A percentile compares a stretch with the other conserved stretches of the same genome.
phyloP scores from a whole-genome alignment of 192 early-diverging fungal genomes.

The Phlyctochytrium planicorne region DNA sequence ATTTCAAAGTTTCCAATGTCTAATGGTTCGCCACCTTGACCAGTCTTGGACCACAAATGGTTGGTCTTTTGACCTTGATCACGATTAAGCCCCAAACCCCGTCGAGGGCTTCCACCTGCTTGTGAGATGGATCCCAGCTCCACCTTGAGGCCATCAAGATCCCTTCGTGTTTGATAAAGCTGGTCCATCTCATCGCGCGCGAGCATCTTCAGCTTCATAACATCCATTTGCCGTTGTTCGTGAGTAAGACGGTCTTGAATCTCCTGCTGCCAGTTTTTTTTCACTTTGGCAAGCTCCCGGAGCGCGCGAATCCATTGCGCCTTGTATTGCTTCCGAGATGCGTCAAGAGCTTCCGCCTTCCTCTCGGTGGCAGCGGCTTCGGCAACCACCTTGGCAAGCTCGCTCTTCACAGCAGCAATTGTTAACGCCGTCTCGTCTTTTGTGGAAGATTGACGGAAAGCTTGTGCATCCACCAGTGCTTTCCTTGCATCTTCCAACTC shows the following conservation, averaged over 20 bases:
- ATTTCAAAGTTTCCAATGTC: too few relatives aligned
- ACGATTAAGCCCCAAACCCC: background rate
- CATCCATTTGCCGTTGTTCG: constrained; percentile 15
- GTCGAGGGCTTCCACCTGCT: background rate
- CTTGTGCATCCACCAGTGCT: constrained; percentile 20
- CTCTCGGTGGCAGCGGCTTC: constrained; percentile 15
- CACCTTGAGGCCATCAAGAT: constrained; percentile 4
- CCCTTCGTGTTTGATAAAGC: constrained; percentile 8
- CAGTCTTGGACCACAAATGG: background rate
- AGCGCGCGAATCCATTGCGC: constrained; percentile 32
- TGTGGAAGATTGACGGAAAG: constrained; percentile 6
- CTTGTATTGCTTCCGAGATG: constrained; percentile 42
- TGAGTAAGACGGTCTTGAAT: constrained; percentile 22
- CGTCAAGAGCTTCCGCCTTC: constrained; percentile 30
- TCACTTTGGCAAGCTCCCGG: constrained; percentile 24
- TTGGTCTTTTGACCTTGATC: background rate
- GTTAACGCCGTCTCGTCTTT: constrained; percentile 11
- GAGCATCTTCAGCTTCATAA: constrained; percentile 13
- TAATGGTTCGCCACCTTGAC: too few relatives aligned
- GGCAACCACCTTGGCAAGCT: constrained; percentile 16
- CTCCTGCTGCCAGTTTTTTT: constrained; percentile 17
- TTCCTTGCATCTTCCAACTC: constrained; percentile 19
- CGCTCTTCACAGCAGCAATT: constrained; percentile 14
- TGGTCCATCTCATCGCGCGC: constrained; percentile 20
- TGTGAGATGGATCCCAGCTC: too few relatives aligned